Conservation (phyloP, 495 filamentous ascomycete species). For the Neurospora sp. region DNA sequence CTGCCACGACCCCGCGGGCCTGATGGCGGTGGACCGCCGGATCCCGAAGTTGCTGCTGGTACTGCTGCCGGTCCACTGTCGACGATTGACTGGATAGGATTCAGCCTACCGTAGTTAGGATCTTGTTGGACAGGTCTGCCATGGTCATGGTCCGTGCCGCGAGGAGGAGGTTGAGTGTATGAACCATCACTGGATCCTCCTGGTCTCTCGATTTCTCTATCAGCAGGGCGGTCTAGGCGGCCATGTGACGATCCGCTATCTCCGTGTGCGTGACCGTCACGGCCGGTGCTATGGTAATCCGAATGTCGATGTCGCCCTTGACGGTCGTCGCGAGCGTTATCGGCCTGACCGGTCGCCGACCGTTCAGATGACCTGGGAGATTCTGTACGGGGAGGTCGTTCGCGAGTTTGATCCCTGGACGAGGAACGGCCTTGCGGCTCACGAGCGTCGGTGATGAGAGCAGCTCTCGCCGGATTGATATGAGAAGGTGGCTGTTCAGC, state of each 20-base stretch:
- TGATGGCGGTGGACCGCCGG: conserved; percentile 48
- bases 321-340: conserved; percentile 38
- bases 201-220: conserved; percentile 14
- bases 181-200: conserved; percentile 24
- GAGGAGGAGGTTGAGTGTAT: conserved; percentile 20
- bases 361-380: conserved; percentile 43
- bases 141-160: conserved; percentile 41
- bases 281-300: conserved; percentile 25
- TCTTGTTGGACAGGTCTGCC: conserved; percentile 49
- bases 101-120: conserved; percentile 51
- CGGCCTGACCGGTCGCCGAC: conserved; percentile 22
- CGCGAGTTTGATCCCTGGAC: conserved; percentile 33
- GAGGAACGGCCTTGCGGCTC: conserved; percentile 23
- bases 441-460: conserved; percentile 36
- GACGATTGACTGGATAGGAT: conserved; percentile 38
- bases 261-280: conserved; percentile 28
- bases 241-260: conserved; percentile 14
- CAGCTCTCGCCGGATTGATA: conserved; percentile 48
- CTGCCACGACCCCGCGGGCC: conserved; percentile 54
- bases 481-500: conserved; percentile 25
- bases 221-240: conserved; percentile 24
- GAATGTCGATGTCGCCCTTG: conserved; percentile 27
- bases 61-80: conserved; percentile 19
- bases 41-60: background rate
- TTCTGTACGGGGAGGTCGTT: conserved; percentile 31